phyloP scores from a whole-genome alignment of 371 early-diverging fungal species.

The Mortierella sp. region DNA sequence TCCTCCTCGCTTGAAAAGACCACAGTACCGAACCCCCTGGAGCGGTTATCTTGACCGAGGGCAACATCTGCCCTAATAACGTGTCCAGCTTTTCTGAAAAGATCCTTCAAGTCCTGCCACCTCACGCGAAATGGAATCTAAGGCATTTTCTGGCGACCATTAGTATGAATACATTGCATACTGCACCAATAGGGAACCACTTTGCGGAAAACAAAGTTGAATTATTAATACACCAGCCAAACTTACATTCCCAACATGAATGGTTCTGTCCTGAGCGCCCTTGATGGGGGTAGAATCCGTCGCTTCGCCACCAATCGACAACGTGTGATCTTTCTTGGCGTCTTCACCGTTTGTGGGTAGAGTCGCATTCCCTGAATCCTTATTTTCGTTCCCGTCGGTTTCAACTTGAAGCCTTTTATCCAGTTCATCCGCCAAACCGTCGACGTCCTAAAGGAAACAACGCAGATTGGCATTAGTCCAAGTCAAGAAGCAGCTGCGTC shows the following conservation, averaged over 20 bases:
- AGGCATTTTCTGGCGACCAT: not conserved
- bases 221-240: not conserved
- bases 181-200: not conserved
- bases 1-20: constrained; percentile 77
- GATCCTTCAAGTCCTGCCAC: constrained; percentile 90
- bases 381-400: not conserved
- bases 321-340: not conserved
- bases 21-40: constrained; percentile 84
- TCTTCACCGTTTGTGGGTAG: not conserved
- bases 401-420: not conserved
- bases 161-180: not conserved
- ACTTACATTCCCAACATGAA: constrained; percentile 70
- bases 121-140: constrained; percentile 82
- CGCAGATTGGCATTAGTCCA: not conserved
- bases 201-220: not conserved
- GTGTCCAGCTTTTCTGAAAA: constrained; percentile 82
- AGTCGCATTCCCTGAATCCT: not conserved
- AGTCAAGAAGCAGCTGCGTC: not conserved
- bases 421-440: not conserved
- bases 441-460: not conserved
- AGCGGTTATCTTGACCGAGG: constrained; percentile 72
- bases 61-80: constrained; percentile 83
- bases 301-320: not conserved
- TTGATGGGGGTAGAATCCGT: not conserved
- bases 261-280: constrained; percentile 23